Evolutionary conservation across 129 eudicot species (phyloP), one percentile per base, ranked within the genome.

Genomic region (Saposhnikovia divaricata): DNA sequence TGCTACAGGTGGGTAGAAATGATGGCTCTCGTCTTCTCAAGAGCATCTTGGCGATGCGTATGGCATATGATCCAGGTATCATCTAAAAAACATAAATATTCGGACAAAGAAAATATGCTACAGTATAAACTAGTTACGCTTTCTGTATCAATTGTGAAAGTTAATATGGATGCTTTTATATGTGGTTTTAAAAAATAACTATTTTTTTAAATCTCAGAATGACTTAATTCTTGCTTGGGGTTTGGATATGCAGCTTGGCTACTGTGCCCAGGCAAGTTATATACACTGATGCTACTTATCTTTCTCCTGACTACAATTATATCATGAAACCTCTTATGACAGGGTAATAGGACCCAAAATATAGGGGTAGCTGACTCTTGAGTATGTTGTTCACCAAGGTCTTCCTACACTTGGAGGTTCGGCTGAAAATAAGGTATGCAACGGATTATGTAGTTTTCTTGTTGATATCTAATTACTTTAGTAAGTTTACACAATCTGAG

Each of bases 211-310:
- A 53, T 75, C 23, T 72, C 94, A 93, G 98, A 93, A 93, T 78
- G 98, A 93, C 72, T 85, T 91, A 66, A 86, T 91, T 59, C 95
- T 88, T 46, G 98, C 93, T n/a, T 93, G 98, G 98, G 98, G 98
- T 42, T 68, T 93, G 80, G 97, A 93, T 81, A 87, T 86, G 84
- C 90, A 88, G 85, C 84, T 93, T 14, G 98, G 97, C 9, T 93
- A 91, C 75, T 93, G 98, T 82, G 93, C 96, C 40, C 91, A 89
- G 93, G 93, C 80, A 63, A 75, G 77, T 84, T 70, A 13, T 9
- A 38, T 16, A 28, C 9, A 27, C 47, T 18, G n/a, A 31, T 45
- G 47, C 57, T 27, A 11, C 45, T 51, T 79, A 4, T 28, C 61
- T 34, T 9, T 65, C 16, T 65, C 28, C 72, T 65, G n/a, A 43